Base-by-base conservation (phyloP, 805 yeast species). In the Candida ulmi region DNA sequence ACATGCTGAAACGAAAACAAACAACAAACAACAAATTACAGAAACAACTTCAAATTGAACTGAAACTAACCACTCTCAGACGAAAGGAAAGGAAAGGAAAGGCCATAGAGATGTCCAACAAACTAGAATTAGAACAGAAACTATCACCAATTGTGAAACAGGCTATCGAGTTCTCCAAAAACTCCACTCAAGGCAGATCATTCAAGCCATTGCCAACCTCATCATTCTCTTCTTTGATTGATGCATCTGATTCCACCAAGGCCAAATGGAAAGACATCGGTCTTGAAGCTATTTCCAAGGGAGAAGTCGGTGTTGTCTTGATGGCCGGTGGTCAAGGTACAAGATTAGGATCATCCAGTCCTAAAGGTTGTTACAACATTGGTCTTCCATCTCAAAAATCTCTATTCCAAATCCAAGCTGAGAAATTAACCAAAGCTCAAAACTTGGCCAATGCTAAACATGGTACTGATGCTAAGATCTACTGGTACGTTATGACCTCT, bases 291-390 rank as follows among this genome's bases (percentile, higher is more conserved):
- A 81, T 93, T 39, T 61, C 75, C 15, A 60, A 68, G 12, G 82
- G 82, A 47, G 76, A 83, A 54, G 98, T 91, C 18, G 99, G 88
- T 26, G 91, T 93, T 5, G 70, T 93, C 32, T 69, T 93, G 38
- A 83, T 93, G 85, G 97, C 99, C 11, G 99, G 99, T 41, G 99
- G 99, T 36, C 99, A 93, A 62, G 99, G 99, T 25, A 85, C 97
- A 8, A 73, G 99, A 46, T 69, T 93, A 39, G 99, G 99, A 1
- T 88, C 96, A 1, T 66, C 79, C 4, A 77, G 68, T 19, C 99
- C 99, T 28, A 93, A 93, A 62, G 99, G 99, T 1, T 91, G 97
- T 62, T 93, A 78, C 58, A 77, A 91, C 58, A 81, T 93, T 44
- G 83, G 83, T 0, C 72, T 93, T 36, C 96, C 96, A 1, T 85